Conservation (phyloP, 768 basidiomycete species). For the Filobasidium floriforme region DNA sequence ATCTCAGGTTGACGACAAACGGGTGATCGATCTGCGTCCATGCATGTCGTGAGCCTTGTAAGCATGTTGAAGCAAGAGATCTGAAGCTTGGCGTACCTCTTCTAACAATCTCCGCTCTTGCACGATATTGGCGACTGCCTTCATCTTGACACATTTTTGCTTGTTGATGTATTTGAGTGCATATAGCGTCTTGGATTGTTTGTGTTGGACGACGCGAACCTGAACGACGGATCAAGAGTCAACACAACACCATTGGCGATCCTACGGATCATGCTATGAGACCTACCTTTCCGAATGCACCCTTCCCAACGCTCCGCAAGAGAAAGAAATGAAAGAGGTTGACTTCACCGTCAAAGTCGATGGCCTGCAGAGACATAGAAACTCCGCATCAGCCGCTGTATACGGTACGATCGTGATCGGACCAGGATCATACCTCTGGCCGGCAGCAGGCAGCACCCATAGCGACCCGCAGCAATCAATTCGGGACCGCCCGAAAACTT, state of each 20-base stretch:
- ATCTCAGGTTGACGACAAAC: slow-evolving; percentile 80
- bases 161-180: slow-evolving; percentile 99
- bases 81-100: slow-evolving; percentile 54
- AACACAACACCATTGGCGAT: slow-evolving; percentile 7
- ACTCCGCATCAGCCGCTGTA: neutral
- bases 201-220: slow-evolving; percentile 97
- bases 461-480: too few relatives aligned
- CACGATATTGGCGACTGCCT: slow-evolving; percentile 83
- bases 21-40: slow-evolving; percentile 71
- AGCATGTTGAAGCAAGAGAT: neutral
- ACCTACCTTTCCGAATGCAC: slow-evolving; percentile 92
- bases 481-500: too few relatives aligned
- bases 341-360: slow-evolving; percentile 79
- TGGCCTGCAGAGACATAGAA: slow-evolving; percentile 49
- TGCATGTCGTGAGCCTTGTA: neutral
- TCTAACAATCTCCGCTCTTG: slow-evolving; percentile 88
- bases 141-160: slow-evolving; percentile 79
- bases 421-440: slow-evolving; percentile 55
- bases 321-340: slow-evolving; percentile 96
- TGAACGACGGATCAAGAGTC: slow-evolving; percentile 39
- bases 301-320: slow-evolving; percentile 88
- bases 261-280: slow-evolving; percentile 11
- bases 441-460: slow-evolving; percentile 86
- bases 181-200: slow-evolving; percentile 80
- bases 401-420: slow-evolving; percentile 2